Percentiles rank a stretch among this genome's conserved stretches.
These are phyloP conservation scores for Diaporthe citrichinensis DNA, from an alignment of 2,329 filamentous ascomycete species.

Conservation along the genomic window DNA sequence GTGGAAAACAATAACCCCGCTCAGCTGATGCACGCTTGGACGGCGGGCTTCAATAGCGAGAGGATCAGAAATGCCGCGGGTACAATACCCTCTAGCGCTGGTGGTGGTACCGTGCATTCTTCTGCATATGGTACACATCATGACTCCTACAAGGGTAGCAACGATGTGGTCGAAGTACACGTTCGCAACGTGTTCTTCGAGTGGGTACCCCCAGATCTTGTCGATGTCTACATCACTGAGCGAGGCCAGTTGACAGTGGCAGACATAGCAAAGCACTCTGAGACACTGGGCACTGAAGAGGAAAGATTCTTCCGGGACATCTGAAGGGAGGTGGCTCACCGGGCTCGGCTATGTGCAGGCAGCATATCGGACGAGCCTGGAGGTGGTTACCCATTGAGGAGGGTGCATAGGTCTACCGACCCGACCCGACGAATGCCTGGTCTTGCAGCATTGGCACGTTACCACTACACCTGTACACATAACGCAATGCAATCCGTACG, in stretches of 20 bases:
- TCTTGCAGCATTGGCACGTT: neutral
- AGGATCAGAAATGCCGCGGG: constrained; percentile 45
- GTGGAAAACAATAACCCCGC: constrained; percentile 65
- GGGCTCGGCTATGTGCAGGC: constrained; percentile 20
- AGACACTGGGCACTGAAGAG: constrained; percentile 53
- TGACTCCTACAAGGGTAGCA: constrained; percentile 39
- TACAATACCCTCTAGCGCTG: constrained; percentile 32
- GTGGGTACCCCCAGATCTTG: constrained; percentile 66
- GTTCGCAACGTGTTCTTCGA: constrained; percentile 72
- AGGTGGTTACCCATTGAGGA: neutral
- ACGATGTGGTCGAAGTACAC: constrained; percentile 45
- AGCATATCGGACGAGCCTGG: constrained; percentile 1
- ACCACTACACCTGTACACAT: neutral
- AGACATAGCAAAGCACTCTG: constrained; percentile 58
- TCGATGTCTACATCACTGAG: constrained; percentile 70
- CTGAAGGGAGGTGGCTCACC: constrained; percentile 43
- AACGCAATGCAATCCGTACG: neutral
- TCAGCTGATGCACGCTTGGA: constrained; percentile 67
- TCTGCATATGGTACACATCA: constrained; percentile 33
- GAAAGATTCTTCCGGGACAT: constrained; percentile 60
- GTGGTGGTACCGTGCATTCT: constrained; percentile 17
- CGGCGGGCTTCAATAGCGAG: constrained; percentile 44
- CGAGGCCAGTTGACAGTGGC: constrained; percentile 58
- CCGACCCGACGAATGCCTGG: constrained; percentile 11
- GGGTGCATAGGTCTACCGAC: constrained; percentile 9